Evolutionary conservation across 108 stramenopile genomes (phyloP), one percentile per base, ranked within the genome.

Genomic region (Pseudonitzschia delicatissima): DNA sequence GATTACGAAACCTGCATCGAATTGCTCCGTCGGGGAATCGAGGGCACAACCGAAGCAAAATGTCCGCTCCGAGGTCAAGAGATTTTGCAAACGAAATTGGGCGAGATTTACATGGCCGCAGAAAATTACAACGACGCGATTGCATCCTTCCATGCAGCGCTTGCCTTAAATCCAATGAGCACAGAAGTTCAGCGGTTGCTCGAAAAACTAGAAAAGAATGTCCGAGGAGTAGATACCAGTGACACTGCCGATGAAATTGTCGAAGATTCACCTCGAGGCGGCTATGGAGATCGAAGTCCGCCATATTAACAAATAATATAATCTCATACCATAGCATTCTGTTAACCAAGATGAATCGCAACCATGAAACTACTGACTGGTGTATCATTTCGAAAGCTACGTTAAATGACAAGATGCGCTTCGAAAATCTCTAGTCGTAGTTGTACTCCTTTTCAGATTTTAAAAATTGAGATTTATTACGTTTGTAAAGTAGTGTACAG

Each of bases 101-200:
- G 82, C 9, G 85, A 87, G 53, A 80, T 90, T 23, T 86, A 91
- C 73, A 77, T 83, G 31, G 52, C 77, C 7, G 74, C 66, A 23
- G 84, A 88, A 45, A 62, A 79, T 5, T 94, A 87, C 61, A 71
- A 62, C n/a, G 84, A 87, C 6, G 89, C 92, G 25, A 76, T 91
- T 25, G 71, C 74, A 23, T 82, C 76, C 48, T 91, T 86, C 67
- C 90, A 94, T 64, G 77, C 61, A 21, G 90, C 93, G 13, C 69
- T 94, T 35, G 78, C 86, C 3, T 52, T 88, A 57, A 88, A 94
- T 68, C 87, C 90, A 20, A 73, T 84, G 51, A 83, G 80, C 62
- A 74, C 68, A 9, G 70, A 76, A 17, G 90, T 90, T 4, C 71
- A 75, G 45, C 76, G 77, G 39, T 77, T 78, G 1, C 36, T 94